phyloP scores from a whole-genome alignment of 2,329 filamentous ascomycete genomes.

The Periconia digitata region DNA sequence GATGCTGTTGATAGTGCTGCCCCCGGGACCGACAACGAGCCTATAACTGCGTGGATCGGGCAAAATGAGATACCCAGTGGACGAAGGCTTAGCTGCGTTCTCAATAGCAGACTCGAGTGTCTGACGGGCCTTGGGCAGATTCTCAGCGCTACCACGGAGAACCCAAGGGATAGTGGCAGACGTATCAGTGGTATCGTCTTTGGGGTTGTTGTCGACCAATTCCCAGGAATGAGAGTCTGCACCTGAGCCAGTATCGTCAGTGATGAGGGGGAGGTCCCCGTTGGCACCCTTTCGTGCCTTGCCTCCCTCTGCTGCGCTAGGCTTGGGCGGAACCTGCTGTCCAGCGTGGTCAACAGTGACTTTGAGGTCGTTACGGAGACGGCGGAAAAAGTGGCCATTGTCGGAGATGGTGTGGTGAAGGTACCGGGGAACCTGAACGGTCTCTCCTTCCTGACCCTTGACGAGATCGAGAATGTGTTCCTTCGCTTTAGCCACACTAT shows the following conservation, averaged over 20 bases:
- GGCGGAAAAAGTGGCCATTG: constrained; percentile 91
- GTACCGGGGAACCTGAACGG: constrained; percentile 76
- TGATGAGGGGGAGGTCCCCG: constrained; percentile 83
- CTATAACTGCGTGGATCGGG: constrained; percentile 87
- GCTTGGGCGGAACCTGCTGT: constrained; percentile 72
- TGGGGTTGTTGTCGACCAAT: constrained; percentile 65
- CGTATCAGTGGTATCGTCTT: constrained; percentile 54
- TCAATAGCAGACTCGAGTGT: constrained; percentile 72
- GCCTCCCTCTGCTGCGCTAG: constrained; percentile 53
- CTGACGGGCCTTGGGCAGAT: constrained; percentile 78
- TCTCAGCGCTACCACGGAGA: constrained; percentile 75
- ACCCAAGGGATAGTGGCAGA: constrained; percentile 79
- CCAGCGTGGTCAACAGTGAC: constrained; percentile 92
- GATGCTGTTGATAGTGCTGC: constrained; percentile 89
- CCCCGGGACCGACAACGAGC: constrained; percentile 84
- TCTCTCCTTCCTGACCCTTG: constrained; percentile 87
- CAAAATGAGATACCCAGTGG: constrained; percentile 84
- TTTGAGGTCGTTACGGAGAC: constrained; percentile 79
- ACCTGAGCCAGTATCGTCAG: constrained; percentile 65
- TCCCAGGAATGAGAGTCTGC: constrained; percentile 80
- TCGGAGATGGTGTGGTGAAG: constrained; percentile 85
- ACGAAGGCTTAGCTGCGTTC: constrained; percentile 67
- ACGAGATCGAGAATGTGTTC: constrained; percentile 76
- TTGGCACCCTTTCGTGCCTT: constrained; percentile 56
- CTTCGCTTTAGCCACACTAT: constrained; percentile 82